Evolutionary conservation across 345 rosid species (phyloP).

Genomic region (Angophora floribunda): DNA sequence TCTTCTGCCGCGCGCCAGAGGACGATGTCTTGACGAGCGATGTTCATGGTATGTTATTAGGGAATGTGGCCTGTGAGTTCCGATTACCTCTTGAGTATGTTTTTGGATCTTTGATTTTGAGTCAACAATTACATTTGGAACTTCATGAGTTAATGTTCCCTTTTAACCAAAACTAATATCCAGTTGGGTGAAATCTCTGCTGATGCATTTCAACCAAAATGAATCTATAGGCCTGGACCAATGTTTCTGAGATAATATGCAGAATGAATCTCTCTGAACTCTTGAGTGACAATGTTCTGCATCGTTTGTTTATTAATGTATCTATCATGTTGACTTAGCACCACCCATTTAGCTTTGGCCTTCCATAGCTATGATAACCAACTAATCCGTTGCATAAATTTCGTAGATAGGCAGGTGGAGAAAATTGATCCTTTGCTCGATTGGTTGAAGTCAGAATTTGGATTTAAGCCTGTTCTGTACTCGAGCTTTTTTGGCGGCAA

Average conservation of each 20-base stretch:
- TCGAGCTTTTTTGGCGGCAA: slow-evolving; percentile 77
- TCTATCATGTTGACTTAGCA: not conserved
- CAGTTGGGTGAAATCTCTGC: not conserved
- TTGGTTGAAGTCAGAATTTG: slow-evolving; percentile 83
- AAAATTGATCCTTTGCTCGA: slow-evolving; percentile 77
- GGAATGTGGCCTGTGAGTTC: not conserved
- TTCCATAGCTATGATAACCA: not conserved
- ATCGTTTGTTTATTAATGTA: not conserved
- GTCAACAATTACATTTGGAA: not conserved
- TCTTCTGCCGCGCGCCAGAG: slow-evolving; percentile 76
- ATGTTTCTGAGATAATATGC: not conserved
- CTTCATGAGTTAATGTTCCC: not conserved
- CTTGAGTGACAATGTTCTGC: not conserved
- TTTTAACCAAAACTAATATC: not conserved
- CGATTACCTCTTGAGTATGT: not conserved
- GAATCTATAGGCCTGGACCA: not conserved
- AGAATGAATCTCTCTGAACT: not conserved
- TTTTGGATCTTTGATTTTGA: not conserved
- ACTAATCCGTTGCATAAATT: not conserved
- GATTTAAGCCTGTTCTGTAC: slow-evolving; percentile 66
- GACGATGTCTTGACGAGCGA: slow-evolving; percentile 49
- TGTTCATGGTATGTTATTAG: slow-evolving; percentile 47
- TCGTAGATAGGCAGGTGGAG: slow-evolving; percentile 66
- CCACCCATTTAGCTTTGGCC: not conserved
- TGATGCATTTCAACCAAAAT: not conserved